Conservation (phyloP, 371 early-diverging fungal genomes). For the Catenaria anguillulae region DNA sequence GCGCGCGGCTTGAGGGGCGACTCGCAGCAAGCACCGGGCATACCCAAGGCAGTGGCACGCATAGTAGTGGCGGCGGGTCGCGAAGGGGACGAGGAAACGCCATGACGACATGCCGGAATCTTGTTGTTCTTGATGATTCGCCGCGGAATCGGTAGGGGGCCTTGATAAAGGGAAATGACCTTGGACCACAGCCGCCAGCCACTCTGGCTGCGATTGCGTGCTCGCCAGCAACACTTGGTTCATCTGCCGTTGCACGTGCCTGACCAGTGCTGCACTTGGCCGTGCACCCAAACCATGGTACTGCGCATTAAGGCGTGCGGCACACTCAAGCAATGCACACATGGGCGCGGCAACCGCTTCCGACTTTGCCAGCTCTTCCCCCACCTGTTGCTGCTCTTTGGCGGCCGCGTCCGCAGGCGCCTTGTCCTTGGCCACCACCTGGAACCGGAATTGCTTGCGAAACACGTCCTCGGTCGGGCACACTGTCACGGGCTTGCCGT, state of each 20-base stretch:
- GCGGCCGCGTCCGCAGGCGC: too few species aligned
- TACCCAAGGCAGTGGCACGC: conserved; percentile 8
- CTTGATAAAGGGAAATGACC: too few species aligned
- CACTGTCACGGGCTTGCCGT: not conserved
- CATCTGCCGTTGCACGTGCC: conserved; percentile 12
- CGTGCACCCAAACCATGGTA: not conserved
- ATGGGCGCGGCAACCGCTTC: conserved; percentile 4
- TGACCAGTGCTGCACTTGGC: conserved; percentile 7
- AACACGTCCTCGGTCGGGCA: not conserved
- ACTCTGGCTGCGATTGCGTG: not conserved
- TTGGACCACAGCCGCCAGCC: too few species aligned
- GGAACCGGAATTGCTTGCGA: not conserved
- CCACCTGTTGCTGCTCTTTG: too few species aligned
- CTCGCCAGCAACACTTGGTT: conserved; percentile 2
- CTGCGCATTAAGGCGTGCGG: not conserved
- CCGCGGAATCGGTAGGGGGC: conserved; percentile 2
- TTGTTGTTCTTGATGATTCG: conserved; percentile 9
- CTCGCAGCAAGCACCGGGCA: conserved; percentile 14
- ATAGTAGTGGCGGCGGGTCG: not conserved
- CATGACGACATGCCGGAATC: not conserved
- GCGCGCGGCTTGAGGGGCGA: conserved; percentile 15
- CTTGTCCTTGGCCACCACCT: not conserved
- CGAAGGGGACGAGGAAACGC: not conserved
- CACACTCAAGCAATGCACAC: not conserved
- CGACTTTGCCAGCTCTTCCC: too few species aligned